Conservation (phyloP, 768 basidiomycete species). For the Butyriboletus loyo region DNA sequence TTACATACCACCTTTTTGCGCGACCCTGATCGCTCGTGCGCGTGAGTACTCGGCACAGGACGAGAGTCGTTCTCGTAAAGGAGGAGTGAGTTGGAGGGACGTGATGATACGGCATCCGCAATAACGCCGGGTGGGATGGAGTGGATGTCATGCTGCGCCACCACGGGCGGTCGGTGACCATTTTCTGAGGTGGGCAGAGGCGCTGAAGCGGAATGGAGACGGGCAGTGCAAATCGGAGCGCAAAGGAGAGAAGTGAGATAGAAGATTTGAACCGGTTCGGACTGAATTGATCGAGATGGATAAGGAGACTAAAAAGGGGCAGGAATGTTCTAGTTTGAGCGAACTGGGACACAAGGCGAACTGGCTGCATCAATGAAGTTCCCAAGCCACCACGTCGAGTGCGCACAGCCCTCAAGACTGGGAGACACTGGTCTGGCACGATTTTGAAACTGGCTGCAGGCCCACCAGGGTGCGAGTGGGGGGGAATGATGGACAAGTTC, state of each 20-base stretch:
- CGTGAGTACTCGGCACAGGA: conserved; percentile 3
- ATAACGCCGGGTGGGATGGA: conserved; percentile 14
- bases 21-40: conserved; percentile 20
- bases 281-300: conserved; percentile 25
- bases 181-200: background rate
- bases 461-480: background rate
- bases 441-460: background rate
- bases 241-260: background rate
- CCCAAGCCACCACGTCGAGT: conserved; percentile 19
- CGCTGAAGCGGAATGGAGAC: conserved; percentile 10
- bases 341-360: conserved; percentile 27
- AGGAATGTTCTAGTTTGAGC: conserved; percentile 16
- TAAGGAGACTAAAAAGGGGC: conserved; percentile 14
- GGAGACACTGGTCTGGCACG: background rate
- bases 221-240: conserved; percentile 15
- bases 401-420: background rate
- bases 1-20: background rate
- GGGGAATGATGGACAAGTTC: conserved; percentile 11
- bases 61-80: conserved; percentile 12
- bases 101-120: conserved; percentile 18
- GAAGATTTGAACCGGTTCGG: conserved; percentile 15
- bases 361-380: no score
- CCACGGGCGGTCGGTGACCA: background rate
- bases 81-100: background rate
- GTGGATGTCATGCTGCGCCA: conserved; percentile 7